These are phyloP conservation scores for Globisporangium solare DNA, from an alignment of 352 stramenopile species.

Conservation along the genomic window DNA sequence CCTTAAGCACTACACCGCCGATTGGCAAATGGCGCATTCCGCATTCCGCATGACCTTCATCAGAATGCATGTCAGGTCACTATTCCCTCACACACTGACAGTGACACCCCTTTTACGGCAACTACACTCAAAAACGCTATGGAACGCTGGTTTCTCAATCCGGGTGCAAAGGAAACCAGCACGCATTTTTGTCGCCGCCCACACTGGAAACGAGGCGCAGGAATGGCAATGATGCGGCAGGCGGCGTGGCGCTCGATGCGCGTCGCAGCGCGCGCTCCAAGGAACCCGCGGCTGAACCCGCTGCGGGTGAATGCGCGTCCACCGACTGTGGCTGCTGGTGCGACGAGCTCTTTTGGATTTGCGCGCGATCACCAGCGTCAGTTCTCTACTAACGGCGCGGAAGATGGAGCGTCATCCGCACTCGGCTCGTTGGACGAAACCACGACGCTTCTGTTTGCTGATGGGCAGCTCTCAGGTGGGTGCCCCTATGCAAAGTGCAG, in stretches of 20 bases:
- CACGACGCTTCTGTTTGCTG: conserved; percentile 18
- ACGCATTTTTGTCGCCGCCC: conserved; percentile 5
- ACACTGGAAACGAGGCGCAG: not conserved
- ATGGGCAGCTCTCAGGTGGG: conserved; percentile 35
- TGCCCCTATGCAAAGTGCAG: not conserved
- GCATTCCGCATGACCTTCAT: no score
- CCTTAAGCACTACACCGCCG: no score
- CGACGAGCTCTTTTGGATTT: conserved; percentile 9
- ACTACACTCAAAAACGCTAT: not conserved
- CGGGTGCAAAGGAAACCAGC: not conserved
- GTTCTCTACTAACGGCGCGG: conserved; percentile 17
- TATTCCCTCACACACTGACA: not conserved
- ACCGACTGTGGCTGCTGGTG: no score
- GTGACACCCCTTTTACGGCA: conserved; percentile 4
- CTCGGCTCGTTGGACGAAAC: conserved; percentile 22
- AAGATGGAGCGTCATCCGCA: conserved; percentile 5
- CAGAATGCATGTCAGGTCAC: not conserved
- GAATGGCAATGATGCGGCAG: conserved; percentile 6
- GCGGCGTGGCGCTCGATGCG: not conserved
- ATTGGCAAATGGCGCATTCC: no score
- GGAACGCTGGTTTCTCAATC: not conserved
- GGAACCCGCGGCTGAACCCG: not conserved
- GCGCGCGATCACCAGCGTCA: conserved; percentile 19
- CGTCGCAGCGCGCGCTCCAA: no score
- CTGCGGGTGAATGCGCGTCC: not conserved